phyloP scores from a whole-genome alignment of 2,329 filamentous ascomycete species.

The Colletotrichum salicis region DNA sequence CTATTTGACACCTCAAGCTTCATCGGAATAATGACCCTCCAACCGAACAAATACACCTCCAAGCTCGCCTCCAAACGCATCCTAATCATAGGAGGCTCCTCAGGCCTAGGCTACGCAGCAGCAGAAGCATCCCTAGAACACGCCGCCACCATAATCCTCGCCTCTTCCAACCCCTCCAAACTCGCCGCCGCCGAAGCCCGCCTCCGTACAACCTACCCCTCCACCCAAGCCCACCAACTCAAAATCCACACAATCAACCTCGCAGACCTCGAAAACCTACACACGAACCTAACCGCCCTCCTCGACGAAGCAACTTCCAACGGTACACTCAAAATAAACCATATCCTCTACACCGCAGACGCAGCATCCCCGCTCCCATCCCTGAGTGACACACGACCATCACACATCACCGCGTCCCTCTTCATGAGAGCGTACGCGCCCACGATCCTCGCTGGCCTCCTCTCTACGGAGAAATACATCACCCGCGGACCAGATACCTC shows the following conservation, averaged over 20 bases:
- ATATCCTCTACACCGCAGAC: constrained; percentile 28
- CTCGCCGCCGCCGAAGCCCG: constrained; percentile 10
- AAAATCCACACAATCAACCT: constrained; percentile 9
- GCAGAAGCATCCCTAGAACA: constrained; percentile 14
- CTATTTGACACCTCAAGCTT: too few relatives aligned
- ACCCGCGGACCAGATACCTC: constrained; percentile 5
- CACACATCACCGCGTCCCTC: constrained; percentile 4
- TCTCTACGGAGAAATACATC: background rate
- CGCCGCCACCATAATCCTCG: background rate
- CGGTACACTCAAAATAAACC: background rate
- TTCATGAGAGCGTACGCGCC: constrained; percentile 7
- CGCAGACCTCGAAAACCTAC: constrained; percentile 5
- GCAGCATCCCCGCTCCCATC: background rate
- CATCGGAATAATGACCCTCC: background rate
- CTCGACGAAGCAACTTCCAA: background rate
- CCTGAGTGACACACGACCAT: background rate
- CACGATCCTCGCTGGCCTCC: constrained; percentile 4
- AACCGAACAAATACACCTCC: background rate
- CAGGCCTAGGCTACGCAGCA: constrained; percentile 16
- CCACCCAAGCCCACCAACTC: background rate
- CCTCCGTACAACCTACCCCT: background rate
- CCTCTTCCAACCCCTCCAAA: constrained; percentile 11
- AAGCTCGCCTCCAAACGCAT: constrained; percentile 8
- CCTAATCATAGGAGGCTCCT: constrained; percentile 21
- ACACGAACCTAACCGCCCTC: background rate